These are phyloP conservation scores for Phaeosphaeria sp. DNA, from an alignment of 2,329 filamentous ascomycete genomes.

Conservation along the genomic window DNA sequence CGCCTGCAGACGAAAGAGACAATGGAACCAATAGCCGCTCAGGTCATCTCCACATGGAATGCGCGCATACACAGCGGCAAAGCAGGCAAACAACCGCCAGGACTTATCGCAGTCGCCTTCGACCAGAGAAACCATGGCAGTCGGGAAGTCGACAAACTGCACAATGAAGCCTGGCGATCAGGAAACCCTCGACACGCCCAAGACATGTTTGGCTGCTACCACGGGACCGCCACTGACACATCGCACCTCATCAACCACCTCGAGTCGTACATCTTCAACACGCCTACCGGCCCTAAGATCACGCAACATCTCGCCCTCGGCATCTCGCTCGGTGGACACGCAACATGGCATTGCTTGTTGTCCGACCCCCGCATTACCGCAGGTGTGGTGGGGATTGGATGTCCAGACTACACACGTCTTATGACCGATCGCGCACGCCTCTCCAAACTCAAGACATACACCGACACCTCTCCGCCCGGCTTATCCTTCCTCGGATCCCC, in stretches of 20 bases:
- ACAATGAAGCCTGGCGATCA: constrained; percentile 79
- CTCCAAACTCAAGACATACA: constrained; percentile 70
- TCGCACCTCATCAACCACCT: constrained; percentile 78
- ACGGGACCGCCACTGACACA: constrained; percentile 77
- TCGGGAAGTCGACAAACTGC: constrained; percentile 68
- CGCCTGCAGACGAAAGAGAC: constrained; percentile 72
- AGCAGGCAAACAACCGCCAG: constrained; percentile 49
- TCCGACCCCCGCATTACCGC: constrained; percentile 80
- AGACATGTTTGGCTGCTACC: constrained; percentile 87
- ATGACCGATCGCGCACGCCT: constrained; percentile 80
- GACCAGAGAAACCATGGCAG: constrained; percentile 94
- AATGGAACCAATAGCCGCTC: constrained; percentile 78
- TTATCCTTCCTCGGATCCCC: constrained; percentile 74
- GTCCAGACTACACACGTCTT: constrained; percentile 83
- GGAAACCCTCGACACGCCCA: constrained; percentile 84
- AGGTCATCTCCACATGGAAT: constrained; percentile 74
- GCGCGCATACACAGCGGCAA: constrained; percentile 44
- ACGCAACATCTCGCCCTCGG: constrained; percentile 77
- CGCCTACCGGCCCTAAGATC: constrained; percentile 51
- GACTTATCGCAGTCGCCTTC: constrained; percentile 82
- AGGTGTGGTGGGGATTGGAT: constrained; percentile 83
- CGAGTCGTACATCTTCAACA: constrained; percentile 74
- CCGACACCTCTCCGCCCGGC: constrained; percentile 61
- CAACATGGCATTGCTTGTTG: constrained; percentile 83
- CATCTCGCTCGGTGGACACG: constrained; percentile 85